Percentiles rank a stretch among this genome's conserved stretches.
Conservation (phyloP, 2,329 filamentous ascomycete genomes). For the Fusarium sp. region DNA sequence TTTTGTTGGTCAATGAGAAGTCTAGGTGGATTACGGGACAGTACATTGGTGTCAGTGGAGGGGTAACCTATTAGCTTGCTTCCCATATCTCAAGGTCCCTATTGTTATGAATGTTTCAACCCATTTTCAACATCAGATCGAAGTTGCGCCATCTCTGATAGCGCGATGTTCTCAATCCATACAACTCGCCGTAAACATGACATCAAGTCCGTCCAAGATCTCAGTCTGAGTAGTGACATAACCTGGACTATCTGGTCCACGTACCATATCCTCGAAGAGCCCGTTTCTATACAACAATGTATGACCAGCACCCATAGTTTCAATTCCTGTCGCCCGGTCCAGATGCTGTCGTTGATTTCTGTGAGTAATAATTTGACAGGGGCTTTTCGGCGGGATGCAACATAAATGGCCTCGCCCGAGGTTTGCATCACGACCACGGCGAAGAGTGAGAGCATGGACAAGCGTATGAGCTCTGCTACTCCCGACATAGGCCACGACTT, state of each 20-base stretch:
- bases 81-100: no score
- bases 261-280: slow-evolving; percentile 15
- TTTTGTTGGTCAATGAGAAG: slow-evolving; percentile 27
- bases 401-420: slow-evolving; percentile 25
- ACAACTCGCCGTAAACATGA: slow-evolving; percentile 6
- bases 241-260: slow-evolving; percentile 12
- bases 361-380: not conserved
- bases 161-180: slow-evolving; percentile 28
- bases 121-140: slow-evolving; percentile 11
- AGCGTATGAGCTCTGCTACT: slow-evolving; percentile 32
- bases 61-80: not conserved
- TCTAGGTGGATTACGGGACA: slow-evolving; percentile 36
- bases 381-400: not conserved
- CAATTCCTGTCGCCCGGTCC: slow-evolving; percentile 15
- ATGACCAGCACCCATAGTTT: slow-evolving; percentile 34
- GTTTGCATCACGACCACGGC: slow-evolving; percentile 26
- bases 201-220: slow-evolving; percentile 21
- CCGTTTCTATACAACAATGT: slow-evolving; percentile 14
- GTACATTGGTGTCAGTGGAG: slow-evolving; percentile 20
- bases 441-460: slow-evolving; percentile 15
- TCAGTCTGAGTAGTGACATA: not conserved
- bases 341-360: not conserved
- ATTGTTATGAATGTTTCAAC: not conserved
- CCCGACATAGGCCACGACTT: not conserved
- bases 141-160: slow-evolving; percentile 25